A percentile compares a stretch with the other conserved stretches of the same genome.
Evolutionary conservation across 805 yeast species (phyloP).

Genomic region (Schizosaccharomyces osmophilus): DNA sequence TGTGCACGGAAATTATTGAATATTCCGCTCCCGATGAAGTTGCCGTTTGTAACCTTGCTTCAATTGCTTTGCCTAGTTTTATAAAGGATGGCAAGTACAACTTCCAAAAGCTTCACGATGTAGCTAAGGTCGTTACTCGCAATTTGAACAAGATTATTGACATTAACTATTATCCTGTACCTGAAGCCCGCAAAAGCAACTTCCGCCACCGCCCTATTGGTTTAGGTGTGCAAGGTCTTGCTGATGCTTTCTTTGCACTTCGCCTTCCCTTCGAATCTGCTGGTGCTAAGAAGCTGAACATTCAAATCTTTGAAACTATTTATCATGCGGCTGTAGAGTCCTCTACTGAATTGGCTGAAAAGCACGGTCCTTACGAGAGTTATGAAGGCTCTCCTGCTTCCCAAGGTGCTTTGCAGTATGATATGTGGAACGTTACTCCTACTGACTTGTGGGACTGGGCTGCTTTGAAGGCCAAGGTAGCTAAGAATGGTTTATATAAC

Average conservation of each 20-base stretch:
- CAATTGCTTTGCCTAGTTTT: constrained; percentile 67
- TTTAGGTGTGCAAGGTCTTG: constrained; percentile 94
- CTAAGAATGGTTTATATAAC: constrained; percentile 51
- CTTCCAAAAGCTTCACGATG: constrained; percentile 48
- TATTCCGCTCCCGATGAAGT: constrained; percentile 79
- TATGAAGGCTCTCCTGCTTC: constrained; percentile 80
- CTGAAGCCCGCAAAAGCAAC: constrained; percentile 51
- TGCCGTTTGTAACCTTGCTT: constrained; percentile 87
- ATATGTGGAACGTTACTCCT: constrained; percentile 65
- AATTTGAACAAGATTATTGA: constrained; percentile 71
- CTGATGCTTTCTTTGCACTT: constrained; percentile 61
- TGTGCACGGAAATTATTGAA: constrained; percentile 86
- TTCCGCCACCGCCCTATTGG: constrained; percentile 78
- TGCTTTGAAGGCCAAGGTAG: constrained; percentile 31
- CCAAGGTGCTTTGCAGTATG: constrained; percentile 61
- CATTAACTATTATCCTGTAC: constrained; percentile 62
- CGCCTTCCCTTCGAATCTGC: constrained; percentile 69
- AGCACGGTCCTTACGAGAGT: constrained; percentile 43
- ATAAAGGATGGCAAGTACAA: constrained; percentile 34
- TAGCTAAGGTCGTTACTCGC: constrained; percentile 50
- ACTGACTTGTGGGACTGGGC: constrained; percentile 78
- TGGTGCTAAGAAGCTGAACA: constrained; percentile 51
- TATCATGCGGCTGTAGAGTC: constrained; percentile 83
- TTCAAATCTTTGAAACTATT: constrained; percentile 79
- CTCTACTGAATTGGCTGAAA: constrained; percentile 54